Conservation (phyloP, 163 green algal genomes). For the Volvox carteri region DNA sequence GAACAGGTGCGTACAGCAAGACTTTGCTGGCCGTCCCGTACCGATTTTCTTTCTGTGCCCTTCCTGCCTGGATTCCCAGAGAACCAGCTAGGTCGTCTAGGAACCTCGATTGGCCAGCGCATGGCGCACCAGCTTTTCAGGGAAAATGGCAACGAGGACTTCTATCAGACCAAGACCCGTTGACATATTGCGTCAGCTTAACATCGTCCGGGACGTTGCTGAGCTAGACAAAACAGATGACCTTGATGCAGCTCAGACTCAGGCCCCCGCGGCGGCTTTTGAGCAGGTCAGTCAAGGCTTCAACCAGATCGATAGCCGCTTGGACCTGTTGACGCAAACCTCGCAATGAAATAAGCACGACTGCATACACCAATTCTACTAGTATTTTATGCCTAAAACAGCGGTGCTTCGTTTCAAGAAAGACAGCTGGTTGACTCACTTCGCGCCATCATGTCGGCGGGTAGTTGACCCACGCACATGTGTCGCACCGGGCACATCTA, state of each 20-base stretch:
- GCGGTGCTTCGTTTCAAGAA: background rate
- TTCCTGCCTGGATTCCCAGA: background rate
- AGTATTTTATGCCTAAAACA: slow-evolving; percentile 22
- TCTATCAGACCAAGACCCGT: slow-evolving; percentile 81
- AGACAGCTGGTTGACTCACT: background rate
- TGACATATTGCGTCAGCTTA: slow-evolving; percentile 80
- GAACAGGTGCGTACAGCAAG: slow-evolving; percentile 4
- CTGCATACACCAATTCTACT: background rate
- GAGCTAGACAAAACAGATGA: slow-evolving; percentile 82
- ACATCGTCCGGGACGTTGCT: slow-evolving; percentile 81
- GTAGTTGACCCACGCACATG: slow-evolving; percentile 41
- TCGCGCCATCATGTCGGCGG: slow-evolving; percentile 51
- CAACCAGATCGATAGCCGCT: slow-evolving; percentile 37
- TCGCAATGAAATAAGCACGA: background rate
- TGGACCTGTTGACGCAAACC: slow-evolving; percentile 52
- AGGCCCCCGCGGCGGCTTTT: background rate
- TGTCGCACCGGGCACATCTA: background rate
- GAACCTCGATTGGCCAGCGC: slow-evolving; percentile 5
- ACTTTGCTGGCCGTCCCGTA: slow-evolving; percentile 23
- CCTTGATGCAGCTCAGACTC: slow-evolving; percentile 29
- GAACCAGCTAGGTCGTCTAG: background rate
- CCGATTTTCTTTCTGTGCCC: background rate
- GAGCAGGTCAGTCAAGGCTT: slow-evolving; percentile 51
- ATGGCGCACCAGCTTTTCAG: slow-evolving; percentile 28
- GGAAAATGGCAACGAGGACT: slow-evolving; percentile 59